Conservation (phyloP, 2,329 filamentous ascomycete genomes). For the Cordyceps cateniannulata region DNA sequence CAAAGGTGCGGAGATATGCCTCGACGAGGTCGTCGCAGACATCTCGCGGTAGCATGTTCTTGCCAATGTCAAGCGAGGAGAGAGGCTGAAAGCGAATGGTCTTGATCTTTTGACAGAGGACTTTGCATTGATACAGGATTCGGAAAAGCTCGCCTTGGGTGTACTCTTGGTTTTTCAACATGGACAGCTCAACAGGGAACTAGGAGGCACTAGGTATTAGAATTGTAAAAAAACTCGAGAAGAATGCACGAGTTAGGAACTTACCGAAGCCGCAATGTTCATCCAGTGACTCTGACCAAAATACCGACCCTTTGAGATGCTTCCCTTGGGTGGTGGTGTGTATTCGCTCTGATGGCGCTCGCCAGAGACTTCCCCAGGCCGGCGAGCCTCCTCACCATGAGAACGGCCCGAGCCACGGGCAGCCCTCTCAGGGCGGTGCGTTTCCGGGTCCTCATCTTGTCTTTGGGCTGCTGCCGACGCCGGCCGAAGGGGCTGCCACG, state of each 20-base stretch:
- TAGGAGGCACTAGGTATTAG: slow-evolving; percentile 11
- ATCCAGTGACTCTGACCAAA: slow-evolving; percentile 47
- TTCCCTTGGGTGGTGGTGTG: slow-evolving; percentile 23
- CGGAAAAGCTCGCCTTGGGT: slow-evolving; percentile 25
- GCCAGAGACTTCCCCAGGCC: not conserved
- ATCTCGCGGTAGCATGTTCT: slow-evolving; percentile 29
- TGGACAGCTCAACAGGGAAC: slow-evolving; percentile 24
- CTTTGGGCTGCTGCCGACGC: not conserved
- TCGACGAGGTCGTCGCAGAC: slow-evolving; percentile 46
- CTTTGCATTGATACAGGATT: slow-evolving; percentile 34
- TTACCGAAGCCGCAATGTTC: slow-evolving; percentile 35
- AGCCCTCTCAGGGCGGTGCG: not conserved
- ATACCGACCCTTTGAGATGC: slow-evolving; percentile 38
- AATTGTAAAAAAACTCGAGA: not conserved
- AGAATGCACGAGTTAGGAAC: not conserved
- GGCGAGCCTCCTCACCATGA: not conserved
- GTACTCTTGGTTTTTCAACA: slow-evolving; percentile 22
- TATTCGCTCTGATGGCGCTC: not conserved
- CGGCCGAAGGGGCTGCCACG: not conserved
- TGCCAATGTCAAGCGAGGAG: slow-evolving; percentile 30
- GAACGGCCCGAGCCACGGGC: not conserved
- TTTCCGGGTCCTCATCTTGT: not conserved
- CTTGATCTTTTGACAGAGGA: slow-evolving; percentile 36
- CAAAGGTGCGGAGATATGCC: slow-evolving; percentile 48
- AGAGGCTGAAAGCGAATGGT: slow-evolving; percentile 30